Conservation (phyloP, 75 land plant genomes). For the Pinus albicaulis region DNA sequence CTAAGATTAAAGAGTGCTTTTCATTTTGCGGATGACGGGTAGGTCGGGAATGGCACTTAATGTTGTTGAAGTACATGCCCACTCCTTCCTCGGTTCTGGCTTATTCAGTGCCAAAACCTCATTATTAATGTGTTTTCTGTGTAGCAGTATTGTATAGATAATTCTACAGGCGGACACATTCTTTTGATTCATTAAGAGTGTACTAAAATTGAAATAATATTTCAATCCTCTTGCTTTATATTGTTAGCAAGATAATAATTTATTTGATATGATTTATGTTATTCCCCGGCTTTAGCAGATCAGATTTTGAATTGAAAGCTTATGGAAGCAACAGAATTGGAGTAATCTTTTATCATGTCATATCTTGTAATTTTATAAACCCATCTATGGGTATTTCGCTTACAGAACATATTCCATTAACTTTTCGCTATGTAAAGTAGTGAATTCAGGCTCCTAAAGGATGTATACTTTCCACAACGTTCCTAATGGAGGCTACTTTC, state of each 20-base stretch:
- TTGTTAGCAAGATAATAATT: background rate
- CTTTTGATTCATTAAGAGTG: slow-evolving; percentile 3
- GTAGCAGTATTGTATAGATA: slow-evolving; percentile 2
- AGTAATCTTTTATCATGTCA: background rate
- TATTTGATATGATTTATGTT: background rate
- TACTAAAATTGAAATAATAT: slow-evolving; percentile 5
- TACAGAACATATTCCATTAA: background rate
- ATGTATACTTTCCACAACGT: background rate
- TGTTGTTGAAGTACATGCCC: background rate
- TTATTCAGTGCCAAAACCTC: background rate
- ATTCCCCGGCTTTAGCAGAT: background rate
- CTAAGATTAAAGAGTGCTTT: background rate
- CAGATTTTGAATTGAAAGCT: background rate
- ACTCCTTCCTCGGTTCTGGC: slow-evolving; percentile 1
- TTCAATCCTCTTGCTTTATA: background rate
- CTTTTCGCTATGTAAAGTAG: background rate
- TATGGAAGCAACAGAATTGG: background rate
- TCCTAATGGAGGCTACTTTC: background rate
- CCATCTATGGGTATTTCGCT: background rate
- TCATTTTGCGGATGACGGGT: background rate
- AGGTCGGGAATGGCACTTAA: background rate
- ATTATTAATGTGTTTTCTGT: background rate
- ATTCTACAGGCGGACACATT: slow-evolving; percentile 1
- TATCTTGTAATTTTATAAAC: background rate
- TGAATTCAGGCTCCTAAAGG: background rate